Base-by-base conservation (phyloP, 176 grass and related monocot genomes). In the Pontederia paniculata region DNA sequence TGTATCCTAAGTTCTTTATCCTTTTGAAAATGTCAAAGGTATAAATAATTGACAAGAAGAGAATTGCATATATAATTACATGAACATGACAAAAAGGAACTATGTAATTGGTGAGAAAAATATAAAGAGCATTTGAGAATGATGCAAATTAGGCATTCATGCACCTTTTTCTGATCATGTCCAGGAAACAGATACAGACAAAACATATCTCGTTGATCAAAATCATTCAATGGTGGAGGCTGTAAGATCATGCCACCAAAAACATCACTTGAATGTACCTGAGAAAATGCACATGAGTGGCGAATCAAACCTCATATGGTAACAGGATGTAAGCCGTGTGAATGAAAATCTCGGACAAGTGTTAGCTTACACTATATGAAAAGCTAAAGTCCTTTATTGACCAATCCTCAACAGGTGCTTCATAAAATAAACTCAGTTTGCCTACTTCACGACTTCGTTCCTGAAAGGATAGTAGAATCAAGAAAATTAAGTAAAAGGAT, bases 151-250 rank as follows among this genome's bases (percentile, higher is more conserved):
- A 8, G 71, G 60, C 57, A 60, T 91, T 79, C 62, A 37, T 37
- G 28, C 0, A 37, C 28, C 28, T 37, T 88, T 7, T 80, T 84
- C 68, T 57, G 52, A 50, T 88, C 84, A 82, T 70, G 88, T 75
- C 86, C 86, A 70, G 86, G 83, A 75, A 84, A 77, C 66, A 98
- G 74, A 73, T 79, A 98, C 72, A 98, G 58, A 70, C 83, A 88
- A 74, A 98, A 88, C 62, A 83, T 79, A 47, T 98, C 86, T 84
- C 93, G 84, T 17, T 84, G 77, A 72, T 91, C 86, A 64, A 70
- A 72, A 49, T 98, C 83, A 69, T 75, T 60, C 55, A 81, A 50
- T 54, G 75, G 81, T 79, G 93, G 82, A 50, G 77, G 77, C 63
- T 91, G 83, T 53, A 98, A 69, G 14, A 98, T 80, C 55, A 98